Conservation (phyloP, 2,329 filamentous ascomycete species). For the Camptophora hylomeconis region DNA sequence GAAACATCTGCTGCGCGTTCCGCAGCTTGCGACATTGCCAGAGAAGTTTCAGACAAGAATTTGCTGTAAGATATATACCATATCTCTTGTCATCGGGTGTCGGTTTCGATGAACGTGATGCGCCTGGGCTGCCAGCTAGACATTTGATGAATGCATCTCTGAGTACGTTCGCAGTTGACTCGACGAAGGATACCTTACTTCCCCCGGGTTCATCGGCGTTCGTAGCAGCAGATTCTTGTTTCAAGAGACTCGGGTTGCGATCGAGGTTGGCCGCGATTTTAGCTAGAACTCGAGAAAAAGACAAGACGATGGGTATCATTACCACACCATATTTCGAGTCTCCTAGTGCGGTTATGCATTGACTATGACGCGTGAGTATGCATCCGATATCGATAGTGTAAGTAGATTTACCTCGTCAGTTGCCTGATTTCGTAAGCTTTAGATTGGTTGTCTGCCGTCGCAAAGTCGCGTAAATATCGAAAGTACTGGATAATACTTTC, state of each 20-base stretch:
- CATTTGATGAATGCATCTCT: conserved; percentile 87
- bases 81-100: conserved; percentile 71
- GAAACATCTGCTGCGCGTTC: conserved; percentile 77
- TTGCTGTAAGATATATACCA: conserved; percentile 84
- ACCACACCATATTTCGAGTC: conserved; percentile 69
- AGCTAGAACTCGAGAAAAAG: conserved; percentile 66
- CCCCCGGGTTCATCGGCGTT: conserved; percentile 52
- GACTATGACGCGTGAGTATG: conserved; percentile 35
- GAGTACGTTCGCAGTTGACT: conserved; percentile 76
- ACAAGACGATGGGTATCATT: conserved; percentile 71
- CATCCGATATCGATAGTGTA: not conserved
- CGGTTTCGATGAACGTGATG: conserved; percentile 23
- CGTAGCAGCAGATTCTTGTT: conserved; percentile 21
- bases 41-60: conserved; percentile 75
- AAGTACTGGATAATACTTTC: conserved; percentile 17
- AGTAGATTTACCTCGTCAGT: conserved; percentile 10
- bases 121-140: conserved; percentile 48
- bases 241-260: conserved; percentile 62
- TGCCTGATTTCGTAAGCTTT: conserved; percentile 15
- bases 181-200: conserved; percentile 68
- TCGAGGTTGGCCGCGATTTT: conserved; percentile 75
- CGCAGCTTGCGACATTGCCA: conserved; percentile 78
- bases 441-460: conserved; percentile 11
- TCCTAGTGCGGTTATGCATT: conserved; percentile 69
- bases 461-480: conserved; percentile 16